Evolutionary conservation across 768 basidiomycete genomes (phyloP).

Genomic region (Mycena galopus): DNA sequence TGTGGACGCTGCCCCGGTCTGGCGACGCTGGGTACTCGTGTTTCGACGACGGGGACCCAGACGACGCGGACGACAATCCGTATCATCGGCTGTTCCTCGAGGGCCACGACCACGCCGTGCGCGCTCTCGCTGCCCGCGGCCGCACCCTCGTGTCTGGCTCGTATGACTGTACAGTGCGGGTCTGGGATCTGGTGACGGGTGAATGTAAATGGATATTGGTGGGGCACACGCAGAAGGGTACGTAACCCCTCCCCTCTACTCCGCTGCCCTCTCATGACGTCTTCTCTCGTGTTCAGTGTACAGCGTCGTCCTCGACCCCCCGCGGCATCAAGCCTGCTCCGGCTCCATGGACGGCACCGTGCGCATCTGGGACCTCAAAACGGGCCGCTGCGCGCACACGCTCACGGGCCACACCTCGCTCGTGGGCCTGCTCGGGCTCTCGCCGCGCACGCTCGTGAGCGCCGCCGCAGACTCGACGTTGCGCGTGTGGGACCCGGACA

Average conservation of each 20-base stretch:
- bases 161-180: slow-evolving; percentile 94
- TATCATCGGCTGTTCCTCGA: slow-evolving; percentile 88
- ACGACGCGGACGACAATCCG: slow-evolving; percentile 81
- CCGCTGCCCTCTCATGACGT: not conserved
- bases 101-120: slow-evolving; percentile 93
- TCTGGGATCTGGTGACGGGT: slow-evolving; percentile 94
- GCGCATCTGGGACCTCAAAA: slow-evolving; percentile 91
- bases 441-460: slow-evolving; percentile 91
- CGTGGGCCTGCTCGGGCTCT: slow-evolving; percentile 92
- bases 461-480: slow-evolving; percentile 97
- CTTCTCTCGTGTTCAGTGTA: slow-evolving; percentile 73
- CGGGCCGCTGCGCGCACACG: slow-evolving; percentile 83
- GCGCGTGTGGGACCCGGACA: slow-evolving; percentile 93
- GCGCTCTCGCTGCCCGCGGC: slow-evolving; percentile 92
- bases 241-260: slow-evolving; percentile 33
- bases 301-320: slow-evolving; percentile 91
- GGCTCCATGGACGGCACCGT: slow-evolving; percentile 99
- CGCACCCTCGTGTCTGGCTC: slow-evolving; percentile 94
- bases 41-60: slow-evolving; percentile 36
- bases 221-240: slow-evolving; percentile 95
- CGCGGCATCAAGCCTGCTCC: slow-evolving; percentile 91
- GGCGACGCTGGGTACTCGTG: slow-evolving; percentile 35
- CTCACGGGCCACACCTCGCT: slow-evolving; percentile 94
- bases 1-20: slow-evolving; percentile 41
- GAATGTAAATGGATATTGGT: slow-evolving; percentile 83